Evolutionary conservation across 1,284 basidiomycete species (phyloP).

Genomic region (Moesziomyces aphidis): DNA sequence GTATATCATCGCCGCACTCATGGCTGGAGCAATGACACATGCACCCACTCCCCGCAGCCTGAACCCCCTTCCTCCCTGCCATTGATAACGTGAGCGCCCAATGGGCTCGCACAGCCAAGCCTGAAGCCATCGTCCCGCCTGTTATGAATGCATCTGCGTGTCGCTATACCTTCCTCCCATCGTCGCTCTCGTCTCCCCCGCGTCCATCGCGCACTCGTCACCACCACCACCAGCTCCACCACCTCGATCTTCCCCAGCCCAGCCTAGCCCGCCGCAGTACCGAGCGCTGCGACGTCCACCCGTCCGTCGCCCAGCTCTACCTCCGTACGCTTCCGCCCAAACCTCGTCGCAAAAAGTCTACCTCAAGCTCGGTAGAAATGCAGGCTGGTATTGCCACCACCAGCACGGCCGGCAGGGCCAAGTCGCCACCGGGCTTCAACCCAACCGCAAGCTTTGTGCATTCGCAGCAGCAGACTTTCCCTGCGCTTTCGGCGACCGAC

Average conservation of each 20-base stretch:
- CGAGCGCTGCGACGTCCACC: conserved; percentile 39
- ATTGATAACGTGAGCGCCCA: neutral
- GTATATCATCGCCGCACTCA: neutral
- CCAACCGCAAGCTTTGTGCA: conserved; percentile 4
- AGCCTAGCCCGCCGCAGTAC: neutral
- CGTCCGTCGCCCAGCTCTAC: conserved; percentile 31
- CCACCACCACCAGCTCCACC: neutral
- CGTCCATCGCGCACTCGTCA: neutral
- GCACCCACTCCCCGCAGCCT: neutral
- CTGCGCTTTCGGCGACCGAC: conserved; percentile 17
- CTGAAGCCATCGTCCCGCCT: neutral
- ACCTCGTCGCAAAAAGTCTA: neutral
- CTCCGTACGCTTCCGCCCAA: conserved; percentile 12
- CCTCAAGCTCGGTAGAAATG: neutral
- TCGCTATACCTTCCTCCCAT: neutral
- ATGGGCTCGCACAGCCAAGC: neutral
- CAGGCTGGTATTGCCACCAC: neutral
- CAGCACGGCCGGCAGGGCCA: neutral
- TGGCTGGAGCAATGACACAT: neutral
- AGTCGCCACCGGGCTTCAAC: neutral
- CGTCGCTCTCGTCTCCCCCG: neutral
- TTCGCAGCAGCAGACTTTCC: conserved; percentile 17
- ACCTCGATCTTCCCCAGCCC: neutral
- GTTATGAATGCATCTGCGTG: neutral
- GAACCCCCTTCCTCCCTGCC: too few species aligned